Percentiles rank a stretch among this genome's conserved stretches.
Conservation (phyloP, 768 basidiomycete genomes). For the Agaricus sinodeliciosus region DNA sequence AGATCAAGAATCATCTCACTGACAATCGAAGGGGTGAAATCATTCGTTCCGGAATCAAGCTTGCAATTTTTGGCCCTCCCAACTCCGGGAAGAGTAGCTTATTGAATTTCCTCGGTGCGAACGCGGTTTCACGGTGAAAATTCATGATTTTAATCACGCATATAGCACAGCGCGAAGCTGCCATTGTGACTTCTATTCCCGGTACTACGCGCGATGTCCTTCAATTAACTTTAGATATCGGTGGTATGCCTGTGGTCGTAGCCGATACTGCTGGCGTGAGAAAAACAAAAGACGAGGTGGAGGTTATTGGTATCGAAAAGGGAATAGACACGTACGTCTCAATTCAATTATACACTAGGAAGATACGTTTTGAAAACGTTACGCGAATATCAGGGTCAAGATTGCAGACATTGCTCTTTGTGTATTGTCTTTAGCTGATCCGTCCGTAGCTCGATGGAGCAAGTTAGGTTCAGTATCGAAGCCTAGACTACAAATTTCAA, state of each 20-base stretch:
- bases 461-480: neutral
- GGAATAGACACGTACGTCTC: constrained; percentile 58
- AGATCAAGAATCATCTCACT: constrained; percentile 50
- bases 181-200: constrained; percentile 82
- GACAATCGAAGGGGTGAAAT: constrained; percentile 81
- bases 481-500: constrained; percentile 11
- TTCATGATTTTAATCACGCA: neutral
- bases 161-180: constrained; percentile 77
- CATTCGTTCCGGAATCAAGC: constrained; percentile 69
- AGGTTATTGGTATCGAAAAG: constrained; percentile 74
- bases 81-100: constrained; percentile 93
- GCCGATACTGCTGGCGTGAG: constrained; percentile 86
- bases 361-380: neutral
- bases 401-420: constrained; percentile 72
- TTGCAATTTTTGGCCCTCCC: constrained; percentile 88
- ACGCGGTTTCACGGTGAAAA: neutral
- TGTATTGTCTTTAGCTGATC: constrained; percentile 64
- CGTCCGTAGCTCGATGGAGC: constrained; percentile 15
- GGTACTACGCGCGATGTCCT: constrained; percentile 89
- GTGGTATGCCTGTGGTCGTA: constrained; percentile 73
- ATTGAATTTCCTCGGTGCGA: constrained; percentile 74
- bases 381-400: constrained; percentile 40
- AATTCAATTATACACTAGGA: neutral
- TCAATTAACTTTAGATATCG: constrained; percentile 82
- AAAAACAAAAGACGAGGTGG: constrained; percentile 61